Conservation (phyloP, 148 eudicot genomes). For the Chenopodium album region DNA sequence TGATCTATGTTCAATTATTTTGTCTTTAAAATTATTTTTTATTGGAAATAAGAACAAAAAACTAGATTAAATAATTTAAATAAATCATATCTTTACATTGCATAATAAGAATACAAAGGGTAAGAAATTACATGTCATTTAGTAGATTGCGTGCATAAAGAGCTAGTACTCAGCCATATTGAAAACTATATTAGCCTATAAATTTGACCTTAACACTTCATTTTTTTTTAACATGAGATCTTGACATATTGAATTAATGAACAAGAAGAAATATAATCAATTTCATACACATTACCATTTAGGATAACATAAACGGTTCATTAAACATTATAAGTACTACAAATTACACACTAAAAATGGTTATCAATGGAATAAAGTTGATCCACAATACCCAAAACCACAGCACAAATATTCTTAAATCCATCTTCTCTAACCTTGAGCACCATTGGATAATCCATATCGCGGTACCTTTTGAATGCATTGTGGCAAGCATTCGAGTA, state of each 20-base stretch:
- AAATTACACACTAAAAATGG: conserved; percentile 11
- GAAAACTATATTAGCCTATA: background rate
- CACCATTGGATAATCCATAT: conserved; percentile 55
- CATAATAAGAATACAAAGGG: no score
- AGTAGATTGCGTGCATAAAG: no score
- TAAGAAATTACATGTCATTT: no score
- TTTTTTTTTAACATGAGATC: no score
- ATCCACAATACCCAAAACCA: conserved; percentile 62
- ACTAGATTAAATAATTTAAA: no score
- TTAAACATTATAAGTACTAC: background rate
- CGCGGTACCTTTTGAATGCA: conserved; percentile 45
- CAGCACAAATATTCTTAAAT: conserved; percentile 73
- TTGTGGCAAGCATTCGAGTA: conserved; percentile 69
- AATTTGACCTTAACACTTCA: background rate
- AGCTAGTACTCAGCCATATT: no score
- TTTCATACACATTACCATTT: background rate
- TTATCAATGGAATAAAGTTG: conserved; percentile 30
- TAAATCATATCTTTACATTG: no score
- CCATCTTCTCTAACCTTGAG: conserved; percentile 58
- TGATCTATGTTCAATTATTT: no score
- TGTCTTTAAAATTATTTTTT: no score
- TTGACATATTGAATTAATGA: background rate
- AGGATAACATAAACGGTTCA: background rate
- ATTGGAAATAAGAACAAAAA: no score
- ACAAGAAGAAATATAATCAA: background rate